Base-by-base conservation (phyloP, 1,139 yeast species). In the Sugiyamaella japonica region DNA sequence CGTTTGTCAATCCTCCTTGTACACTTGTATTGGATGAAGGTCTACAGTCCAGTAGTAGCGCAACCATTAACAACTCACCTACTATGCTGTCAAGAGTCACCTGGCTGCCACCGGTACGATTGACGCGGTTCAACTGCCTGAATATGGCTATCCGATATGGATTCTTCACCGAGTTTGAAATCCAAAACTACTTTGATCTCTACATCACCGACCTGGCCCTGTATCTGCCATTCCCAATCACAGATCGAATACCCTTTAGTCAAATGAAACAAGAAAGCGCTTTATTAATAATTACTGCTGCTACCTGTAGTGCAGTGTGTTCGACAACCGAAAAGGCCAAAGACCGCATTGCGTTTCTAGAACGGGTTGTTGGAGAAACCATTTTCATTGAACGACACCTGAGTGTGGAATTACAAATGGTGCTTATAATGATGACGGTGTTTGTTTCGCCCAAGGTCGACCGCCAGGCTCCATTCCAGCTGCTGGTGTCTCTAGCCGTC, bases 381-480 rank as follows among this genome's bases (percentile, higher is more conserved):
- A 74, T 80, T 5, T 73, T 73, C 44, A 71, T 79, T 23, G 74
- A 79, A 13, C 77, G 77, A 31, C 76, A 74, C 50, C 72, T 80
- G 50, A 69, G 77, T 4, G 71, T 71, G 42, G 75, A 73, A 56
- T 63, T 77, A 52, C 75, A 80, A 25, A 74, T 74, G 51, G 70
- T 75, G 1, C 78, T 79, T 57, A 64, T 79, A 50, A 72, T 79
- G 3, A 63, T 80, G 13, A 76, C 82, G 7, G 65, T 77, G 7
- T 81, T 55, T 42, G 46, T 54, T 13, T 20, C 43, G 13, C 53
- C 52, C 7, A 83, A 84, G 73, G 77, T 54, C 67, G 78, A 5
- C 81, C 83, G 1, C 80, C 83, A 78, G 76, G 61, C 80, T 61
- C 83, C 79, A 58, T 73, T 81, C 65, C 75, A 76, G 57, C 63